phyloP scores from a whole-genome alignment of 2,329 filamentous ascomycete genomes.

The Zopfia rhizophila region DNA sequence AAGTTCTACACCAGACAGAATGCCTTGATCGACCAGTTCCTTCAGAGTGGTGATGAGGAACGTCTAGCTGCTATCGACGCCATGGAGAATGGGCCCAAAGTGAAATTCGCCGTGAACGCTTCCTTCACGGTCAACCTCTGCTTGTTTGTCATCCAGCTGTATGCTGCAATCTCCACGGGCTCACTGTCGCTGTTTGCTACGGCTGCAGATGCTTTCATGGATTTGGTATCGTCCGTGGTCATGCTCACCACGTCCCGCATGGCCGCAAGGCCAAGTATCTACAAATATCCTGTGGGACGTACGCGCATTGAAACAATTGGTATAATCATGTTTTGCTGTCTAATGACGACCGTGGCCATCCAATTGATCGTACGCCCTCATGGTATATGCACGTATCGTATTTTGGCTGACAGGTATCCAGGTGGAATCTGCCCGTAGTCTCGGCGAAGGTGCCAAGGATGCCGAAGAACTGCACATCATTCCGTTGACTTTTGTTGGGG shows the following conservation, averaged over 20 bases:
- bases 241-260: constrained; percentile 70
- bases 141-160: constrained; percentile 68
- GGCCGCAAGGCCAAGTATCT: constrained; percentile 68
- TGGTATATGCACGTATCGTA: constrained; percentile 9
- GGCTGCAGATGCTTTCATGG: constrained; percentile 74
- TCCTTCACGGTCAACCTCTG: constrained; percentile 54
- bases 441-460: constrained; percentile 58
- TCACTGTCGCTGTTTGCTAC: constrained; percentile 72
- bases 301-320: constrained; percentile 72
- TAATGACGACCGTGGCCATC: constrained; percentile 74
- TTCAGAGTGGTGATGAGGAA: constrained; percentile 67
- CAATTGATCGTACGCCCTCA: constrained; percentile 64
- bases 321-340: constrained; percentile 72
- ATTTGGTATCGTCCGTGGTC: constrained; percentile 71
- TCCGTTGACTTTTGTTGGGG: constrained; percentile 65
- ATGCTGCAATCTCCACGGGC: constrained; percentile 67
- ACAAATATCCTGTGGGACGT: constrained; percentile 71
- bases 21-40: constrained; percentile 58
- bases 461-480: constrained; percentile 62
- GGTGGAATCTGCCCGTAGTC: constrained; percentile 66
- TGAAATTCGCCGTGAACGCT: constrained; percentile 52
- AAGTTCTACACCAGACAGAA: constrained; percentile 56
- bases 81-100: constrained; percentile 57
- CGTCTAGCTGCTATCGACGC: constrained; percentile 62
- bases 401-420: constrained; percentile 41